Evolutionary conservation across 306 rosid species (phyloP).

Genomic region (Inga leiocalycina): DNA sequence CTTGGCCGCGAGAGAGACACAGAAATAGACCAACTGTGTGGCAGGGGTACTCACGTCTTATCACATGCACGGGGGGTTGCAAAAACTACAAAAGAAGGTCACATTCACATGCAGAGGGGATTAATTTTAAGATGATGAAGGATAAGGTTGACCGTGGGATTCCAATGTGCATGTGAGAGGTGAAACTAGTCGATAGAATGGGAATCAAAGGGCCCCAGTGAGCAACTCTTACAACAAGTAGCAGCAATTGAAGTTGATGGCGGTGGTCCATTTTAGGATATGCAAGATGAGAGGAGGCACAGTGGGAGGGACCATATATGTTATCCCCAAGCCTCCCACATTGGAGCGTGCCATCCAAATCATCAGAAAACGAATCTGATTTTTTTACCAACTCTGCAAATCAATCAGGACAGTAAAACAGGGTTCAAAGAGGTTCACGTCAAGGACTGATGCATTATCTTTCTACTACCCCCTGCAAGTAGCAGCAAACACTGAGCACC

Average conservation of each 20-base stretch:
- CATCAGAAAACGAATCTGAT: slow-evolving; percentile 13
- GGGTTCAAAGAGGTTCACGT: background rate
- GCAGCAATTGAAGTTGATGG: background rate
- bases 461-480: background rate
- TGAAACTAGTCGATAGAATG: slow-evolving; percentile 14
- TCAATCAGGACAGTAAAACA: slow-evolving; percentile 9
- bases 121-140: background rate
- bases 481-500: background rate
- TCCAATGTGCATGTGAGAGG: background rate
- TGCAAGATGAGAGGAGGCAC: background rate
- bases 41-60: slow-evolving; percentile 21
- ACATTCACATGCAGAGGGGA: slow-evolving; percentile 23
- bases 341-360: background rate
- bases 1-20: slow-evolving; percentile 12
- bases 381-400: slow-evolving; percentile 12
- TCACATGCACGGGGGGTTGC: slow-evolving; percentile 17
- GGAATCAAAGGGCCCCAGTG: slow-evolving; percentile 21
- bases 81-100: slow-evolving; percentile 30
- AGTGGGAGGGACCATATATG: background rate
- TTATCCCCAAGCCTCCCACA: background rate
- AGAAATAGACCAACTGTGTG: slow-evolving; percentile 36
- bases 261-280: slow-evolving; percentile 1
- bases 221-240: background rate
- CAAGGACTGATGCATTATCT: background rate
- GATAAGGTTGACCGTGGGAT: slow-evolving; percentile 23